A percentile compares a stretch with the other conserved stretches of the same genome.
phyloP scores from a whole-genome alignment of 208 protist species.

The Wallacemonas sp. region DNA sequence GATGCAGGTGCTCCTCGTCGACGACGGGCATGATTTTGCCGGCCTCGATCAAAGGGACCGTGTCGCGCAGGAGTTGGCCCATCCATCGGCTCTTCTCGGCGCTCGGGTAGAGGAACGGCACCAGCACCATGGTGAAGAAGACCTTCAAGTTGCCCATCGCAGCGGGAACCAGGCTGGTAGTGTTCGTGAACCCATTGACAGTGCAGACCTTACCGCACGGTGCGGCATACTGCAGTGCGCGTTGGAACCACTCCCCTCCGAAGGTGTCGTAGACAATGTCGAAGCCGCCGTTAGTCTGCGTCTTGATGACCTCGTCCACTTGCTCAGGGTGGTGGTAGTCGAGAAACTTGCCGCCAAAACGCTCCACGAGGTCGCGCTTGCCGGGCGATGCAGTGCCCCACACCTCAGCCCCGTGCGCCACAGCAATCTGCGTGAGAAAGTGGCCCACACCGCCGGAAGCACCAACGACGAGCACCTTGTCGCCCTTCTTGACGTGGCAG shows the following conservation, averaged over 20 bases:
- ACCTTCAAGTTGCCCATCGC: conserved; percentile 7
- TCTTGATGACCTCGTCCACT: conserved; percentile 3
- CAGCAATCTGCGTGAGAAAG: conserved; percentile 13
- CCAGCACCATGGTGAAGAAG: neutral
- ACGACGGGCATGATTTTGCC: conserved; percentile 6
- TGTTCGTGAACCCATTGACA: neutral
- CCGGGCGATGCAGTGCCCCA: neutral
- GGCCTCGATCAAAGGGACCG: neutral
- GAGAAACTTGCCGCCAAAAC: conserved; percentile 11
- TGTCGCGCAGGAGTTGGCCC: conserved; percentile 5
- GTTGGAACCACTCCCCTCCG: conserved; percentile 2
- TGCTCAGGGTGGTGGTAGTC: conserved; percentile 14
- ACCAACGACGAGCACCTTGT: conserved; percentile 15
- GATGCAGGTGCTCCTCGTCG: conserved; percentile 1
- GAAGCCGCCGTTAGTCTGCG: neutral
- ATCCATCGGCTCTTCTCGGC: neutral
- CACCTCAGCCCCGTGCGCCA: conserved; percentile 10
- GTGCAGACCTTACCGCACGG: conserved; percentile 7
- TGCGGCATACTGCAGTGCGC: neutral
- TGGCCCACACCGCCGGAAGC: conserved; percentile 18
- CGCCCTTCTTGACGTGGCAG: neutral
- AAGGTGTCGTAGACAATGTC: conserved; percentile 17
- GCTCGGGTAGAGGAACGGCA: conserved; percentile 11
- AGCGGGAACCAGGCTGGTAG: neutral
- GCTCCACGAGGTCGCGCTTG: conserved; percentile 14